A percentile compares a stretch with the other conserved stretches of the same genome.
Evolutionary conservation across 2,329 filamentous ascomycete genomes (phyloP).

Genomic region (Pseudopyrenochaeta lycopersici): DNA sequence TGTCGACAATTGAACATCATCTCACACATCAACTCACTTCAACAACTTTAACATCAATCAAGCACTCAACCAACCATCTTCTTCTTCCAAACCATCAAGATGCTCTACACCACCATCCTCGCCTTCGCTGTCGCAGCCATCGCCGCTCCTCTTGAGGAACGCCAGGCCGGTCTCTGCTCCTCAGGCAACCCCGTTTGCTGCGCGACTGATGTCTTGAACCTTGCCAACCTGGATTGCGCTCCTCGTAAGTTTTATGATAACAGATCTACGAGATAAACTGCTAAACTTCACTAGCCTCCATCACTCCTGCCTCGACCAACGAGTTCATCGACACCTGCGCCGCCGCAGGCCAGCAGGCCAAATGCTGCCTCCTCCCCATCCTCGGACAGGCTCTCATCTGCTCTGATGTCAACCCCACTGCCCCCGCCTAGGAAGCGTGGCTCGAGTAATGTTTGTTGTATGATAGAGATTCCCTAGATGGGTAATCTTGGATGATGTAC

Average conservation of each 20-base stretch:
- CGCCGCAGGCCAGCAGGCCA: slow-evolving; percentile 62
- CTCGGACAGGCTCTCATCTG: slow-evolving; percentile 52
- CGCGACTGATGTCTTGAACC: slow-evolving; percentile 67
- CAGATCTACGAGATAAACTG: neutral
- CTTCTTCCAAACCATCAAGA: slow-evolving; percentile 32
- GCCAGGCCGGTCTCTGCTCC: slow-evolving; percentile 47
- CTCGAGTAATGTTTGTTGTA: neutral
- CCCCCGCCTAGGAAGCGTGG: slow-evolving; percentile 7
- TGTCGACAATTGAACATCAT: slow-evolving; percentile 31
- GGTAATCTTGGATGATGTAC: neutral
- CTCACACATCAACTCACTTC: slow-evolving; percentile 31
- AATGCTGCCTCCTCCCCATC: slow-evolving; percentile 66
- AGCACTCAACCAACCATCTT: slow-evolving; percentile 12
- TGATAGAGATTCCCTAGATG: neutral
- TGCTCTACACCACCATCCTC: slow-evolving; percentile 47
- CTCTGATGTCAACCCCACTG: slow-evolving; percentile 42
- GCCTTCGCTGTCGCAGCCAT: slow-evolving; percentile 42
- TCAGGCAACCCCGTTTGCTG: slow-evolving; percentile 63
- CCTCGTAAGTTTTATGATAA: slow-evolving; percentile 55
- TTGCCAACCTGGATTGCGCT: slow-evolving; percentile 66
- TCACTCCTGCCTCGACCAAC: slow-evolving; percentile 50
- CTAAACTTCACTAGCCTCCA: slow-evolving; percentile 41
- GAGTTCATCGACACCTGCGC: slow-evolving; percentile 60
- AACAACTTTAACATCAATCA: slow-evolving; percentile 19
- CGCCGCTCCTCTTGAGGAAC: slow-evolving; percentile 42